A percentile compares a stretch with the other conserved stretches of the same genome.
Conservation (phyloP, 345 rosid species). For the Stellera chamaejasme region DNA sequence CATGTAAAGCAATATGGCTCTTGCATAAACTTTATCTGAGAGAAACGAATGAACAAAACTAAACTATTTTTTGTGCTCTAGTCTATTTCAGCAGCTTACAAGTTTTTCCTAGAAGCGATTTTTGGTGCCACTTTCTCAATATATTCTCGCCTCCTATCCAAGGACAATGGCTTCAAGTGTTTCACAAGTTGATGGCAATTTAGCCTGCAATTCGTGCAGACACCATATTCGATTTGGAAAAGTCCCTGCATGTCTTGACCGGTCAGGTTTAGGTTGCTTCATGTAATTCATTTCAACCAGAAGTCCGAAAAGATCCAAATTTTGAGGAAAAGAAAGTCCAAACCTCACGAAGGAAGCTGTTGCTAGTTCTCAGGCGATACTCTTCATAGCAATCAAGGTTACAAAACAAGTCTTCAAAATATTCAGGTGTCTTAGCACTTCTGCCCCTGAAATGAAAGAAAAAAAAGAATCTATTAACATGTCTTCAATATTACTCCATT, state of each 20-base stretch:
- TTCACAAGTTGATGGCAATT: slow-evolving; percentile 84
- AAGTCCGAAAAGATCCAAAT: background rate
- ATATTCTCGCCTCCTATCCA: slow-evolving; percentile 50
- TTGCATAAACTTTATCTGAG: too few relatives aligned
- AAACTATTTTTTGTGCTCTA: too few relatives aligned
- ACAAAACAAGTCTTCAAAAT: slow-evolving; percentile 95
- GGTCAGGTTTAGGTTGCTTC: background rate
- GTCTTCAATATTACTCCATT: background rate
- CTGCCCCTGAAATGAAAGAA: slow-evolving; percentile 38
- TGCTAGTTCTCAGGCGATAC: slow-evolving; percentile 78
- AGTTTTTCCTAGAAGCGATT: slow-evolving; percentile 46
- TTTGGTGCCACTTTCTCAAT: slow-evolving; percentile 58
- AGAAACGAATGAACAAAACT: background rate
- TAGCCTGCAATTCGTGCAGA: slow-evolving; percentile 73
- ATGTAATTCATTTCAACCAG: background rate
- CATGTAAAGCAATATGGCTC: too few relatives aligned
- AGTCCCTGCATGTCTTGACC: slow-evolving; percentile 54
- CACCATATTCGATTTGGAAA: slow-evolving; percentile 75
- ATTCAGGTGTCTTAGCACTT: slow-evolving; percentile 73
- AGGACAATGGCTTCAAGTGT: slow-evolving; percentile 55
- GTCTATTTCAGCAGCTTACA: slow-evolving; percentile 38
- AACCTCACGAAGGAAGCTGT: slow-evolving; percentile 76
- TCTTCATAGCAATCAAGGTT: slow-evolving; percentile 77
- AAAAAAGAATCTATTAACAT: slow-evolving; percentile 2
- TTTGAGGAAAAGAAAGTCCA: slow-evolving; percentile 4